Conservation (phyloP, 1,284 basidiomycete genomes). For the Apiotrichum porosum region DNA sequence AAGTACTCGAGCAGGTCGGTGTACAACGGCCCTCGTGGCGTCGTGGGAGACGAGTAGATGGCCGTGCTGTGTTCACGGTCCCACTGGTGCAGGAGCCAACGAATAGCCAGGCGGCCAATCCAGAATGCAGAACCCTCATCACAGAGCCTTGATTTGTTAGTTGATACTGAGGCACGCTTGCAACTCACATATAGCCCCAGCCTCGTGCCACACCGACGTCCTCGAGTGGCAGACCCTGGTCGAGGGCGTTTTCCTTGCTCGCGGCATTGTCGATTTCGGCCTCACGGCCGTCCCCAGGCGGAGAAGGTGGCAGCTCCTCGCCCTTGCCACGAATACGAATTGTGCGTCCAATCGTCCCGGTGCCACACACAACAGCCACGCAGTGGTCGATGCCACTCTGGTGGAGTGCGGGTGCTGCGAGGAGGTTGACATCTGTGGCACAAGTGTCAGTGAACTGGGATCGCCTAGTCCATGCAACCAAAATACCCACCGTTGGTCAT, state of each 20-base stretch:
- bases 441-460: conserved; percentile 1
- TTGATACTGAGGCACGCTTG: too few species aligned
- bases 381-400: conserved; percentile 29
- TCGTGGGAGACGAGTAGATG: conserved; percentile 23
- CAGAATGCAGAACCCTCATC: conserved; percentile 44
- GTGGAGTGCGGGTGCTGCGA: conserved; percentile 38
- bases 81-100: conserved; percentile 26
- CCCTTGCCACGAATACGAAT: conserved; percentile 20
- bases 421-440: conserved; percentile 37
- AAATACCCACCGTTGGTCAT: conserved; percentile 41
- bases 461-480: too few species aligned
- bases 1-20: conserved; percentile 37
- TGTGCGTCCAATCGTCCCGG: conserved; percentile 38
- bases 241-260: background rate
- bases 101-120: conserved; percentile 39
- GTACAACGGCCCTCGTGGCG: conserved; percentile 26
- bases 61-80: conserved; percentile 29
- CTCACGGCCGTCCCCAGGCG: conserved; percentile 5
- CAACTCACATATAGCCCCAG: conserved; percentile 44
- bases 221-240: conserved; percentile 26
- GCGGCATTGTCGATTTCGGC: background rate
- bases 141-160: conserved; percentile 24
- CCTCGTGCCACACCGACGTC: conserved; percentile 36
- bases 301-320: conserved; percentile 9
- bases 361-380: conserved; percentile 38